Base-by-base conservation (phyloP, 1,139 yeast species). In the Saccharomyces hybrid region DNA sequence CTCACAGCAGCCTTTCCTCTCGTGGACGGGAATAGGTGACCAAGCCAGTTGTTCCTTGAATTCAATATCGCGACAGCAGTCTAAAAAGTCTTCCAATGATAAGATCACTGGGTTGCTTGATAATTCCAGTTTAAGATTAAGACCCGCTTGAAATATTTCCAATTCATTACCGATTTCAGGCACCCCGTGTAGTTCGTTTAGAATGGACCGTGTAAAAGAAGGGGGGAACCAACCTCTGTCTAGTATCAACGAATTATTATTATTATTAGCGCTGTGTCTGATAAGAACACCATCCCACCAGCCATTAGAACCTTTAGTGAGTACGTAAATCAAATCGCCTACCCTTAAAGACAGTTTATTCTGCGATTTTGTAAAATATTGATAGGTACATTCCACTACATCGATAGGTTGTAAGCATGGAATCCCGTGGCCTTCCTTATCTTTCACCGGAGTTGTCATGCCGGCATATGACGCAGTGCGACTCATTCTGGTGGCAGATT, bases 241-340 rank as follows among this genome's bases (percentile, higher is more conserved):
- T 88, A 71, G 23, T 25, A 9, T 38, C 44, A 38, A 38, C n/a
- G 73, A 68, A 11, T 77, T 67, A 19, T 32, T 55, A 23, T 53
- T 58, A 23, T 53, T 58, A 1, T 55, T 54, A 25, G 52, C 54
- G 11, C 44, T 16, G 25, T 38, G 44, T 9, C 44, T 19, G 19
- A 79, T 64, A 1, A 76, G 65, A 9, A 84, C 77, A 3, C 91
- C 91, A 66, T 86, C 93, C 88, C 90, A 84, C 95, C 95, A 86
- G 1, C 86, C 86, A 2, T 78, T 67, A 31, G 78, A 79, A 7
- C 80, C 73, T 58, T 82, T 83, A 13, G 77, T 54, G n/a, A 73
- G 50, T 6, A 73, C 74, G 55, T 70, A 69, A 5, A 72, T 62
- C 5, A 69, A 64, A 47, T 70, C 74, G 5, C 73, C 73, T 19